These are phyloP conservation scores for Luffa aegyptiaca DNA, from an alignment of 306 rosid genomes.

Conservation along the genomic window DNA sequence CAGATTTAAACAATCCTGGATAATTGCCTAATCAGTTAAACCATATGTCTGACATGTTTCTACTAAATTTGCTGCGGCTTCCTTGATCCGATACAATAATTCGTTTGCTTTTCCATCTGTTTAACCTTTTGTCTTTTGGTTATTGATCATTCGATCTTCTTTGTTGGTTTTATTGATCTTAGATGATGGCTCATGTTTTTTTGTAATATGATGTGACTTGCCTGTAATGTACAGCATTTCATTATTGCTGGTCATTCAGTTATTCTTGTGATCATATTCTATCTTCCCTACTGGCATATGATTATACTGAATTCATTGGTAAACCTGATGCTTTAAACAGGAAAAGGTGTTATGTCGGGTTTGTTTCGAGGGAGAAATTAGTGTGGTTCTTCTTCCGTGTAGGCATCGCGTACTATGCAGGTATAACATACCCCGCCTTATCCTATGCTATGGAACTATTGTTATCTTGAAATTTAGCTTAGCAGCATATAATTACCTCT, in stretches of 20 bases:
- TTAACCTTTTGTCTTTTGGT: neutral
- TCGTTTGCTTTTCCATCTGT: neutral
- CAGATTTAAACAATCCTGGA: neutral
- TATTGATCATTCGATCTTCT: neutral
- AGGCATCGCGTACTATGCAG: slow-evolving; percentile 90
- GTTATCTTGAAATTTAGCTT: neutral
- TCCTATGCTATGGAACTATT: neutral
- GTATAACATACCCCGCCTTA: slow-evolving; percentile 23
- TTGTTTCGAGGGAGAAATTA: slow-evolving; percentile 86
- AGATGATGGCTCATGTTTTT: neutral
- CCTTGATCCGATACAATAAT: neutral
- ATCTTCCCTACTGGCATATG: neutral
- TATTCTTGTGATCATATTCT: neutral
- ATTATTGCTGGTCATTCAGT: neutral
- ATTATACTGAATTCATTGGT: neutral
- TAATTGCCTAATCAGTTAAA: neutral
- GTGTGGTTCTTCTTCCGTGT: slow-evolving; percentile 87
- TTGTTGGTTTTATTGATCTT: neutral
- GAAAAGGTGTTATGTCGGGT: slow-evolving; percentile 91
- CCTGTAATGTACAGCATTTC: neutral
- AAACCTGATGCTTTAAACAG: slow-evolving; percentile 25
- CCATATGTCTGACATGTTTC: neutral
- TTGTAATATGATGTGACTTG: neutral
- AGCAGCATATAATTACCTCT: neutral
- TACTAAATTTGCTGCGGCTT: neutral